Evolutionary conservation across 1,284 basidiomycete genomes (phyloP), one percentile per base, ranked within the genome.

Genomic region (Melampsora abietis-canadensis): DNA sequence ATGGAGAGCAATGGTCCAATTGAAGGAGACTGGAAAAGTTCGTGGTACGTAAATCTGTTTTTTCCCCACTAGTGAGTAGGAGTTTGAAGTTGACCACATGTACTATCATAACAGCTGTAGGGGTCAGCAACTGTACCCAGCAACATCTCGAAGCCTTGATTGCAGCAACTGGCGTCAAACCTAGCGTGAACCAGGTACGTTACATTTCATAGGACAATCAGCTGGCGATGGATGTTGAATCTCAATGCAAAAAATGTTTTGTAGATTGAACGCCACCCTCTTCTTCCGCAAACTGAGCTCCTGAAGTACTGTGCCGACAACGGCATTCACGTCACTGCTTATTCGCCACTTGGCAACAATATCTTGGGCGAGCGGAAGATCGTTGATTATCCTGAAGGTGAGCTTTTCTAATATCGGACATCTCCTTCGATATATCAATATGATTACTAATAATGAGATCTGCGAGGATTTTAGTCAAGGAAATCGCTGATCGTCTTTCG

Each of bases 271-370:
- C 51, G 72, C 14, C 72, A 75, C 40, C 72, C 72, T n/a, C 31
- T 75, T 7, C 65, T 65, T 48, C 64, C 30, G 34, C 72, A 75
- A 75, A 24, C 72, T 34, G 72, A 75, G 12, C 47, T 75, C 19
- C 37, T 75, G 17, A 67, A 66, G 8, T 67, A 67, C 27, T 67
- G 65, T 46, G 48, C 60, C 40, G 57, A 63, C n/a, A 60, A 75
- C 30, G 72, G 70, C 8, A 80, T 81, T 74, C 79, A 80, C 77
- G 77, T 83, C 63, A 82, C 82, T 34, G 82, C 82, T 30, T 83
- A 83, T 80, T 81, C 80, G 12, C 83, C 83, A 17, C 79, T 84
- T 30, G 83, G 83, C 60, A 83, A 82, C 80, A 82, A 79, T 62
- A 72, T 76, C 64, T 46, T 76, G n/a, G 77, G 77, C 37, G 65